phyloP scores from a whole-genome alignment of 352 stramenopile genomes.

The Globisporangium barbulae region DNA sequence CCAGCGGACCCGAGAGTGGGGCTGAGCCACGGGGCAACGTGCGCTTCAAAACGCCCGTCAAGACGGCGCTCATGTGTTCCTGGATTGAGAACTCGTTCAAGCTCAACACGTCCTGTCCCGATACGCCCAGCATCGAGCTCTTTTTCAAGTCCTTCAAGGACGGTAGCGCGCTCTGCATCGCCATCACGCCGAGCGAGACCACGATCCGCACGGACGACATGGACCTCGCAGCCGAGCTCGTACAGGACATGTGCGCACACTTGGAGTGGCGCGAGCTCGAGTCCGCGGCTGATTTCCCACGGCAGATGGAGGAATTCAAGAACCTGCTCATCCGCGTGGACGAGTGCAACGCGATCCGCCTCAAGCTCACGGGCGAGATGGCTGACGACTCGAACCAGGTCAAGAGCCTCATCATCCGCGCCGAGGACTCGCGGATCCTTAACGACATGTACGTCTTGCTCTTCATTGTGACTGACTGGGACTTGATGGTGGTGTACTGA shows the following conservation, averaged over 20 bases:
- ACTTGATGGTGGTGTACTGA: background rate
- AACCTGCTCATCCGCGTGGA: constrained; percentile 72
- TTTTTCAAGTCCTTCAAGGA: constrained; percentile 65
- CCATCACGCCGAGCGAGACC: constrained; percentile 50
- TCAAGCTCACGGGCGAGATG: constrained; percentile 92
- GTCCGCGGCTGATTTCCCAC: constrained; percentile 81
- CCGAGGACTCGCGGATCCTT: constrained; percentile 91
- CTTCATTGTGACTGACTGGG: background rate
- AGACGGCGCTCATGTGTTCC: constrained; percentile 64
- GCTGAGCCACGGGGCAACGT: constrained; percentile 45
- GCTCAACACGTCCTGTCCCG: constrained; percentile 34
- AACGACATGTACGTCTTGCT: constrained; percentile 82
- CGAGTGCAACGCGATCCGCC: constrained; percentile 85
- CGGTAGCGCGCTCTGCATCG: constrained; percentile 43
- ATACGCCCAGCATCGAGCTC: constrained; percentile 39
- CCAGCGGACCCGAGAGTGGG: constrained; percentile 17
- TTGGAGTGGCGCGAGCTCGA: constrained; percentile 87
- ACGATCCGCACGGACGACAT: constrained; percentile 82
- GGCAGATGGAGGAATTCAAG: constrained; percentile 85
- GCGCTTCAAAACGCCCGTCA: constrained; percentile 68
- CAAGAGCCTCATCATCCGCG: constrained; percentile 89
- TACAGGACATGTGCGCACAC: constrained; percentile 85
- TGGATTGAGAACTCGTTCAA: constrained; percentile 74
- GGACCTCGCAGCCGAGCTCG: constrained; percentile 78
- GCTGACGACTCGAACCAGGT: constrained; percentile 90